Conservation (phyloP, 768 basidiomycete species). For the Rhodocollybia butyracea region DNA sequence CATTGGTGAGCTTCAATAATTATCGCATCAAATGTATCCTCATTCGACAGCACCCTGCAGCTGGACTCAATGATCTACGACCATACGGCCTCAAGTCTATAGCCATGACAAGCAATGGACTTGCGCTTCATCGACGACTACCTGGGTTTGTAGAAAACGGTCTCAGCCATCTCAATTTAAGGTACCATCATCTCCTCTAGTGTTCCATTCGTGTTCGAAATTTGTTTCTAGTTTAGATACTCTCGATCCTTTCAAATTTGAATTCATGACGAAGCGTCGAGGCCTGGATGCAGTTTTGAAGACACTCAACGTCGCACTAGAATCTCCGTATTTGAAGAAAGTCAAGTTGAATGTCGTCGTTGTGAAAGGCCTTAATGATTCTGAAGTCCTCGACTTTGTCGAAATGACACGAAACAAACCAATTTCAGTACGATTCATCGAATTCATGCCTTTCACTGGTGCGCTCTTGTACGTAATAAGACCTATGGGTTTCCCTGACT, state of each 20-base stretch:
- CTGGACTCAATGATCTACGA: constrained; percentile 58
- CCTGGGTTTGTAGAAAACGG: constrained; percentile 65
- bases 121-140: constrained; percentile 72
- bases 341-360: constrained; percentile 87
- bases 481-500: constrained; percentile 6
- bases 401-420: constrained; percentile 63
- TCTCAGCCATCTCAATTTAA: constrained; percentile 72
- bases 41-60: constrained; percentile 30
- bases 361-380: constrained; percentile 76
- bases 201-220: neutral
- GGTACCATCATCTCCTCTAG: constrained; percentile 32
- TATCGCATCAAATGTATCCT: constrained; percentile 1
- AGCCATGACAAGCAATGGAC: constrained; percentile 84
- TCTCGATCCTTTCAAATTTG: constrained; percentile 82
- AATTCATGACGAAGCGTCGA: constrained; percentile 77
- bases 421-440: constrained; percentile 82
- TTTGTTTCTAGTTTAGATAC: constrained; percentile 65
- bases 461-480: constrained; percentile 11
- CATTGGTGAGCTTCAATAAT: constrained; percentile 45
- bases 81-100: constrained; percentile 64
- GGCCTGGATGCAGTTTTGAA: constrained; percentile 77
- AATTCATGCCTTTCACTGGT: constrained; percentile 95
- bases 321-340: constrained; percentile 43
- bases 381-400: constrained; percentile 77
- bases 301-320: constrained; percentile 60